These are phyloP conservation scores for Bacidia rubella DNA, from an alignment of 495 filamentous ascomycete species.

Conservation along the genomic window DNA sequence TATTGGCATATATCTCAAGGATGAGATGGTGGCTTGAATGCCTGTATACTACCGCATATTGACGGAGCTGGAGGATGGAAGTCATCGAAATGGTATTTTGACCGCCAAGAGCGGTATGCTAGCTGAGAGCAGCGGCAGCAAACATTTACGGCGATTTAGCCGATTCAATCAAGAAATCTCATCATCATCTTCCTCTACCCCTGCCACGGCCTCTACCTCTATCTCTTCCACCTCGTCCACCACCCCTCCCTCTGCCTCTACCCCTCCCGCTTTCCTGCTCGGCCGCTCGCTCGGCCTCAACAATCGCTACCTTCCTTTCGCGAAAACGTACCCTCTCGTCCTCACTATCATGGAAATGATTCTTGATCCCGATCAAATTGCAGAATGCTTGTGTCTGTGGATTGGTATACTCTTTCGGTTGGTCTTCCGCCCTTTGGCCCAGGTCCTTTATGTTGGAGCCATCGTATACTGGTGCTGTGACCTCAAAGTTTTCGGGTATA, in stretches of 20 bases:
- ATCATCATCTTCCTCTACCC: slow-evolving; percentile 12
- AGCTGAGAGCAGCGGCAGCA: no score
- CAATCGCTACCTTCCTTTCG: slow-evolving; percentile 24
- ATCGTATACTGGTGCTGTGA: slow-evolving; percentile 61
- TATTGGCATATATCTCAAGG: neutral
- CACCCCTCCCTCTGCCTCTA: slow-evolving; percentile 20
- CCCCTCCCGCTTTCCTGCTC: slow-evolving; percentile 16
- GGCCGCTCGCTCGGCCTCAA: slow-evolving; percentile 24
- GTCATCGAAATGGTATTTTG: neutral
- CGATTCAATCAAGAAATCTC: no score
- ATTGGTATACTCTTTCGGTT: slow-evolving; percentile 67
- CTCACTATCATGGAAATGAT: slow-evolving; percentile 58
- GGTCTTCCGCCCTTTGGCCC: slow-evolving; percentile 23
- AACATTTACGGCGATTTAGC: no score
- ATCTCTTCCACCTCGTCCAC: slow-evolving; percentile 21
- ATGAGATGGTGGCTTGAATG: neutral
- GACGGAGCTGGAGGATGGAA: neutral
- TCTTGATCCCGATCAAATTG: slow-evolving; percentile 57
- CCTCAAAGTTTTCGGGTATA: slow-evolving; percentile 62
- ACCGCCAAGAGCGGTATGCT: neutral
- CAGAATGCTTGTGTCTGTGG: slow-evolving; percentile 72
- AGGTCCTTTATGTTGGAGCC: slow-evolving; percentile 20
- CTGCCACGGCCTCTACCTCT: slow-evolving; percentile 24
- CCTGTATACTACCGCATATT: neutral
- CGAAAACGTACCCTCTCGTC: slow-evolving; percentile 49